Evolutionary conservation across 305 asterid genomes (phyloP).

Genomic region (Coffea humblotiana): DNA sequence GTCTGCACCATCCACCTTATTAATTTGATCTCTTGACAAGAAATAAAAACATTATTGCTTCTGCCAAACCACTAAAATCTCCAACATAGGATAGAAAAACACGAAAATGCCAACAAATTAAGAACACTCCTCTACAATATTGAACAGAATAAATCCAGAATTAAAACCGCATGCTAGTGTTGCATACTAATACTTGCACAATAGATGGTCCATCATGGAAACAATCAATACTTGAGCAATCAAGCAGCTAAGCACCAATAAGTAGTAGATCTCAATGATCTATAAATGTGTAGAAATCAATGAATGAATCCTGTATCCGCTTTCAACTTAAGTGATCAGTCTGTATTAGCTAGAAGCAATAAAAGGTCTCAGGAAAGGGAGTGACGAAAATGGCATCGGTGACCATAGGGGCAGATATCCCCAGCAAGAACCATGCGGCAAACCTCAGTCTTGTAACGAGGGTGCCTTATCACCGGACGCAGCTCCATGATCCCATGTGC

Average conservation of each 20-base stretch:
- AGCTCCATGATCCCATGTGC: slow-evolving; percentile 76
- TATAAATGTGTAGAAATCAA: too few species aligned
- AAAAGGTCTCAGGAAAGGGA: slow-evolving; percentile 28
- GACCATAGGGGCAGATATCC: slow-evolving; percentile 73
- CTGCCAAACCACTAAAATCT: too few species aligned
- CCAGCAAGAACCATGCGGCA: slow-evolving; percentile 81
- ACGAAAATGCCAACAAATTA: neutral
- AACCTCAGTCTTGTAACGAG: slow-evolving; percentile 81
- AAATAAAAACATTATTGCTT: too few species aligned
- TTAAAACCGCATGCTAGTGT: neutral
- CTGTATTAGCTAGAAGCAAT: too few species aligned
- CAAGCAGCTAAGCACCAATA: neutral
- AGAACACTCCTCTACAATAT: neutral
- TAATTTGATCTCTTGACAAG: too few species aligned
- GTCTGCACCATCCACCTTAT: neutral
- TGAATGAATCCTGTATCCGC: neutral
- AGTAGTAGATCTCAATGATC: neutral
- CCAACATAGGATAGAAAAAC: neutral
- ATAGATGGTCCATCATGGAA: neutral
- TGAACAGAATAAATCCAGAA: neutral
- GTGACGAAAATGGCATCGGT: slow-evolving; percentile 87
- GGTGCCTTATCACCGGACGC: slow-evolving; percentile 80
- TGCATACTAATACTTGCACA: neutral
- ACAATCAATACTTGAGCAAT: neutral
- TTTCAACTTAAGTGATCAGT: neutral